These are phyloP conservation scores for Diaporthe destruens DNA, from an alignment of 2,329 filamentous ascomycete species.

Conservation along the genomic window DNA sequence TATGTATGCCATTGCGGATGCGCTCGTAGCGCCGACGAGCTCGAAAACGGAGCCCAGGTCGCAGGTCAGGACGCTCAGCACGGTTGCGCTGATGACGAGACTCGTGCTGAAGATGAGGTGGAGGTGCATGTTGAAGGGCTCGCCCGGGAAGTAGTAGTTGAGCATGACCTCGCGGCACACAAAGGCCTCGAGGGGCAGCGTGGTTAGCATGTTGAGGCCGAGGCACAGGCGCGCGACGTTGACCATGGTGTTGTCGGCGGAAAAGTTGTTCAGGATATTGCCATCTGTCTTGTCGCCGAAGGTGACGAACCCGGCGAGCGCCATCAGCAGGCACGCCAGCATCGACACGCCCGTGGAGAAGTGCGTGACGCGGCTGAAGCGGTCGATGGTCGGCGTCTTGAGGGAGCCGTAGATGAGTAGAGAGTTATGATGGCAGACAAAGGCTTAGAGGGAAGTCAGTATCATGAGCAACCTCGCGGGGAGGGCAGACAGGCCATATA, in stretches of 20 bases:
- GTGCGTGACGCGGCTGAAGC: conserved; percentile 93
- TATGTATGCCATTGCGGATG: conserved; percentile 94
- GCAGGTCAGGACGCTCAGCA: conserved; percentile 85
- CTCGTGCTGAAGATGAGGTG: conserved; percentile 89
- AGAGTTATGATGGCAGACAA: conserved; percentile 90
- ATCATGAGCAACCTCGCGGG: not conserved
- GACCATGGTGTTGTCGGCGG: conserved; percentile 89
- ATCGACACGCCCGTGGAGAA: conserved; percentile 92
- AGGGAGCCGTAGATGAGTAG: conserved; percentile 97
- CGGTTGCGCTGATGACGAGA: conserved; percentile 84
- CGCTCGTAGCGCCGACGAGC: conserved; percentile 93
- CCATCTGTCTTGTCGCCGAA: conserved; percentile 93
- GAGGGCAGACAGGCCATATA: conserved; percentile 29
- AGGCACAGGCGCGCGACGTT: conserved; percentile 96
- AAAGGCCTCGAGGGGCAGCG: conserved; percentile 94
- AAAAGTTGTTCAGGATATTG: conserved; percentile 98
- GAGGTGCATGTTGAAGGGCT: conserved; percentile 82
- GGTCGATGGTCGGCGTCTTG: conserved; percentile 92
- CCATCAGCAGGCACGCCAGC: conserved; percentile 91
- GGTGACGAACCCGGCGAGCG: conserved; percentile 87
- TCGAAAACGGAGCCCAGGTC: conserved; percentile 96
- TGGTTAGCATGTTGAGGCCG: conserved; percentile 98
- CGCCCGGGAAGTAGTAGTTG: conserved; percentile 79
- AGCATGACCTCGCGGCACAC: conserved; percentile 98
- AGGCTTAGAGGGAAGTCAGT: conserved; percentile 57